These are phyloP conservation scores for Zopfia rhizophila DNA, from an alignment of 2,329 filamentous ascomycete genomes.

Conservation along the genomic window DNA sequence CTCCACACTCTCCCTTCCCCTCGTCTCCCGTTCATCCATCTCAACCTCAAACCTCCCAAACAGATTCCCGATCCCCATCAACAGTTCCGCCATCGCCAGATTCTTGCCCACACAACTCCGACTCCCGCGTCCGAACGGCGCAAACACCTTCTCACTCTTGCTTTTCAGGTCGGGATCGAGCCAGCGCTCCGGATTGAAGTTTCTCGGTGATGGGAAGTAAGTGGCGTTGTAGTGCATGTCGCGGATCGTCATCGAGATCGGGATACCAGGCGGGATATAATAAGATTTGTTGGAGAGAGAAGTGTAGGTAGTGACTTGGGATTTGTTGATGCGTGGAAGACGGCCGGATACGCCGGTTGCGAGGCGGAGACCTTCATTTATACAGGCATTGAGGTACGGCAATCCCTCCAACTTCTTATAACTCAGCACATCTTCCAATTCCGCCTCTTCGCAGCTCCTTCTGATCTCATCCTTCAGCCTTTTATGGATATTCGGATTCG, in stretches of 20 bases:
- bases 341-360: conserved; percentile 10
- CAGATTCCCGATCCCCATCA: conserved; percentile 23
- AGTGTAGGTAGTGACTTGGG: conserved; percentile 10
- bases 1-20: conserved; percentile 13
- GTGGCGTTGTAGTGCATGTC: conserved; percentile 15
- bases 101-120: conserved; percentile 25
- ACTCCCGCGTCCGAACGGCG: conserved; percentile 19
- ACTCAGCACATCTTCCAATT: conserved; percentile 15
- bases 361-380: conserved; percentile 19
- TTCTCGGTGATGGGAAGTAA: conserved; percentile 11
- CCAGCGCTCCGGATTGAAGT: conserved; percentile 22
- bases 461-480: conserved; percentile 22
- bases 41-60: conserved; percentile 22
- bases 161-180: conserved; percentile 6
- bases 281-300: conserved; percentile 1
- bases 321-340: conserved; percentile 18
- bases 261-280: conserved; percentile 2
- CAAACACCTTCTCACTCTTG: conserved; percentile 13
- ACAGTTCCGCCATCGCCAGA: conserved; percentile 23
- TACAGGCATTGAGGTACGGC: conserved; percentile 21
- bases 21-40: conserved; percentile 4
- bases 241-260: conserved; percentile 15
- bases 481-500: conserved; percentile 18
- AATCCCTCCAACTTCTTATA: conserved; percentile 19
- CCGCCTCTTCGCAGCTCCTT: conserved; percentile 5